Percentiles rank a stretch among this genome's conserved stretches.
These are phyloP conservation scores for Podosphaera xanthii DNA, from an alignment of 2,329 filamentous ascomycete genomes.

Conservation along the genomic window DNA sequence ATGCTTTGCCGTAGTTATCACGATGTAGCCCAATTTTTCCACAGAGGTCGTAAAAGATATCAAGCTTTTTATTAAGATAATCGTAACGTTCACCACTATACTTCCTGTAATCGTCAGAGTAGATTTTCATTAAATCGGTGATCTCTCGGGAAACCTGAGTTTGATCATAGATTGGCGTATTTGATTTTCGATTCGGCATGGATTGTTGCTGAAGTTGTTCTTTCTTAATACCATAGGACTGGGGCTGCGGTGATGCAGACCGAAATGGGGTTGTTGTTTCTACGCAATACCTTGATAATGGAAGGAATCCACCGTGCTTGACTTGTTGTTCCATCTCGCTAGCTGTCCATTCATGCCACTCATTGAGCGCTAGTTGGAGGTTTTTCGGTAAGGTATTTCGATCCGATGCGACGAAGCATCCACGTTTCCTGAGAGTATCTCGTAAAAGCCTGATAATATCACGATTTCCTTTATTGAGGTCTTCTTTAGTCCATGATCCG, in stretches of 20 bases:
- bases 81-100: too few species aligned
- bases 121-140: too few species aligned
- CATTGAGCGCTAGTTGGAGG: background rate
- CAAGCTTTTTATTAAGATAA: too few species aligned
- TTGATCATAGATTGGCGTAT: background rate
- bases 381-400: background rate
- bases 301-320: background rate
- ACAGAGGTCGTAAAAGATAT: too few species aligned
- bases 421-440: background rate
- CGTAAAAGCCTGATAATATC: background rate
- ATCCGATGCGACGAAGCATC: background rate
- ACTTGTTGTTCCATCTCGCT: background rate
- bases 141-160: background rate
- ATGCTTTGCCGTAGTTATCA: too few species aligned
- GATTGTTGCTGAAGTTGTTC: background rate
- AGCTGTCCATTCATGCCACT: background rate
- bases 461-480: background rate
- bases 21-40: too few species aligned
- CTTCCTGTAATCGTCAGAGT: too few species aligned
- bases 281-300: background rate
- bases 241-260: background rate
- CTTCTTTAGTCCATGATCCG: background rate
- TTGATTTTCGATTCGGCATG: background rate
- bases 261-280: background rate
- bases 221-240: background rate